phyloP scores from a whole-genome alignment of 106 monocot genomes.

The Hemerocallis citrina region DNA sequence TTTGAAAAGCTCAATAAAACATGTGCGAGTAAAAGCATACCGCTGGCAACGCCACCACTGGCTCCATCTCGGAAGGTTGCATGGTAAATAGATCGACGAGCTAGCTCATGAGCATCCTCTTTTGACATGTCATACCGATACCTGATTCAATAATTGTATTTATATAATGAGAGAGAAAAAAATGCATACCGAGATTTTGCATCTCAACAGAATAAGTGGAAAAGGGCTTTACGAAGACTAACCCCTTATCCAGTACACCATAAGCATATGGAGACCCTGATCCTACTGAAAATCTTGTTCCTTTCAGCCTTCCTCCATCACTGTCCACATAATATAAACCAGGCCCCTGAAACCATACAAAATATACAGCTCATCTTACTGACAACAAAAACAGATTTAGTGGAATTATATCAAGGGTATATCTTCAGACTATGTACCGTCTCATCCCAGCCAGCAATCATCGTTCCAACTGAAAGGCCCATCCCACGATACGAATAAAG shows the following conservation, averaged over 20 bases:
- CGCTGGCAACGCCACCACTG: slow-evolving; percentile 57
- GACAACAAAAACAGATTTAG: no score
- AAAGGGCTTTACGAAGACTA: not conserved
- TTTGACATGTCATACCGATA: slow-evolving; percentile 48
- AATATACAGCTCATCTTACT: no score
- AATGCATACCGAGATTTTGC: not conserved
- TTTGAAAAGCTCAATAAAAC: no score
- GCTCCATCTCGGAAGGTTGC: slow-evolving; percentile 60
- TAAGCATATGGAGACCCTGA: slow-evolving; percentile 66
- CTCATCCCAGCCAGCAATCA: slow-evolving; percentile 80
- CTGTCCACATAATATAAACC: slow-evolving; percentile 54
- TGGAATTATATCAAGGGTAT: no score
- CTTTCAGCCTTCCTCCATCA: slow-evolving; percentile 67
- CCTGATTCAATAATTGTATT: slow-evolving; percentile 10
- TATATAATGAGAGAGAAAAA: not conserved
- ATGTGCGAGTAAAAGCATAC: slow-evolving; percentile 27
- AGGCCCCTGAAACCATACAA: slow-evolving; percentile 26
- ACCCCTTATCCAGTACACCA: slow-evolving; percentile 59
- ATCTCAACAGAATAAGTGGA: not conserved
- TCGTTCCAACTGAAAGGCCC: slow-evolving; percentile 57
- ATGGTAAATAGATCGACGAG: slow-evolving; percentile 59
- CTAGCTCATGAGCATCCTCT: slow-evolving; percentile 53
- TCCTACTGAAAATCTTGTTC: slow-evolving; percentile 50
- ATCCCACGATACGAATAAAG: slow-evolving; percentile 61
- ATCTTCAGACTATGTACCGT: slow-evolving; percentile 17